A percentile compares a stretch with the other conserved stretches of the same genome.
These are phyloP conservation scores for Coemansia sp. DNA, from an alignment of 192 early-diverging fungal genomes.

Conservation along the genomic window DNA sequence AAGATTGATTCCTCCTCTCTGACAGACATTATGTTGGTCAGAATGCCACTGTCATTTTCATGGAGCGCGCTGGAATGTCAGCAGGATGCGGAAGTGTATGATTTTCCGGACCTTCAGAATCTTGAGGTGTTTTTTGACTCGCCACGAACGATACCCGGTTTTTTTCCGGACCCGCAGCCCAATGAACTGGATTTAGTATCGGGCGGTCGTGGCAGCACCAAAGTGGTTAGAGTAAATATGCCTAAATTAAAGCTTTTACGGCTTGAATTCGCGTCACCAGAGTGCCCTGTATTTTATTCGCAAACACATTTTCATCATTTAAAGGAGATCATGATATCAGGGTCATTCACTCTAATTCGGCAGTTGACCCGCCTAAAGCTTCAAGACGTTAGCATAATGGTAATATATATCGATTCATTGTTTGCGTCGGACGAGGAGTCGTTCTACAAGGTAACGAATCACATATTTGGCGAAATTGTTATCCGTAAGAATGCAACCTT, in stretches of 20 bases:
- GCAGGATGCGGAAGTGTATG: neutral
- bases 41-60: neutral
- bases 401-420: neutral
- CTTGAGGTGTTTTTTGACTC: neutral
- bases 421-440: neutral
- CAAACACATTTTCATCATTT: neutral
- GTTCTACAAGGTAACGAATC: neutral
- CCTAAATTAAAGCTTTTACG: neutral
- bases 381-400: neutral
- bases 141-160: neutral
- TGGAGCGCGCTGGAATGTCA: neutral
- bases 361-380: neutral
- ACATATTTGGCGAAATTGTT: neutral
- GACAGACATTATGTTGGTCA: neutral
- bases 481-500: neutral
- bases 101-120: neutral
- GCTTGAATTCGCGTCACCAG: neutral
- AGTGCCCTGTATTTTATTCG: neutral
- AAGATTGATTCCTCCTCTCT: neutral
- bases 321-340: neutral
- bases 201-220: neutral
- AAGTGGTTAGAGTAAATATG: neutral
- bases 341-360: neutral
- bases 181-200: neutral
- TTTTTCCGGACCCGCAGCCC: neutral